phyloP scores from a whole-genome alignment of 306 rosid genomes.

The Biancaea sappan region DNA sequence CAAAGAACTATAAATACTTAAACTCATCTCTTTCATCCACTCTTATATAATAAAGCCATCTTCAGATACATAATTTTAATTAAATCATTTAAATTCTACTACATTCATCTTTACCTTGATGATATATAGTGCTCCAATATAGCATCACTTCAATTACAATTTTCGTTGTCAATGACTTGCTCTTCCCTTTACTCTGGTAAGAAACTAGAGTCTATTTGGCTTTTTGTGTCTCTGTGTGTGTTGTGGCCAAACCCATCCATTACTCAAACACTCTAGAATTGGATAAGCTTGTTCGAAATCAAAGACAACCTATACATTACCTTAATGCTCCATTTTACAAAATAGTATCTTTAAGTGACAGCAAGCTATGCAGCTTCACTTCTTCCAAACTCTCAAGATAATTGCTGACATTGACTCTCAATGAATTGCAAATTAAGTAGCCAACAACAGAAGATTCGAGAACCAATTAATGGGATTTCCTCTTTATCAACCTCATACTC shows the following conservation, averaged over 20 bases:
- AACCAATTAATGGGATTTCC: neutral
- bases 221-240: neutral
- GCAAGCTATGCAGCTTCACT: neutral
- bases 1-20: neutral
- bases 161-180: neutral
- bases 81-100: slow-evolving; percentile 1
- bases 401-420: neutral
- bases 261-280: neutral
- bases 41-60: neutral
- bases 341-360: neutral
- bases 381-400: neutral
- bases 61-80: slow-evolving; percentile 11
- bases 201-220: neutral
- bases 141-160: slow-evolving; percentile 17
- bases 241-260: neutral
- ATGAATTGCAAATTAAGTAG: neutral
- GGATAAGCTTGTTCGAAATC: neutral
- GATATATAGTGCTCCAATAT: slow-evolving; percentile 8
- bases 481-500: neutral
- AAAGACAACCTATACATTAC: neutral
- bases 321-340: neutral
- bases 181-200: neutral
- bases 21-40: neutral
- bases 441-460: neutral
- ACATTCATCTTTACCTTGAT: neutral